Evolutionary conservation across 1,139 yeast genomes (phyloP).

Genomic region (Nakaseomyces nivariensis): DNA sequence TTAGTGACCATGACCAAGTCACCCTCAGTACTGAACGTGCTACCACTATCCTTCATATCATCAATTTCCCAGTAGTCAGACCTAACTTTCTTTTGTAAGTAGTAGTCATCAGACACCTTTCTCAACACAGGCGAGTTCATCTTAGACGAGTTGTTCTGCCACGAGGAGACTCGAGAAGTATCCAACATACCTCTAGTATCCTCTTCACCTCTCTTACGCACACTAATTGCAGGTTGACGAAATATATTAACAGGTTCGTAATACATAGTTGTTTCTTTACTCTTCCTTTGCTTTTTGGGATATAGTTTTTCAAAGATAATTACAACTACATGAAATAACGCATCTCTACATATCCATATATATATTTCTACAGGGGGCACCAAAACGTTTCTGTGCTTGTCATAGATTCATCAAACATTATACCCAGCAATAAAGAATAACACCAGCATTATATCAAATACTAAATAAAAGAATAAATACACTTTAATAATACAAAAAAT

Average conservation of each 20-base stretch:
- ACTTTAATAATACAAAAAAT: too few species aligned
- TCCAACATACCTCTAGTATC: slow-evolving; percentile 8
- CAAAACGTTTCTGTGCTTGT: too few species aligned
- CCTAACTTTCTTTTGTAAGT: slow-evolving; percentile 18
- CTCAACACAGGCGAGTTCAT: slow-evolving; percentile 17
- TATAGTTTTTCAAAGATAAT: too few species aligned
- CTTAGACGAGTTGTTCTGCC: slow-evolving; percentile 1
- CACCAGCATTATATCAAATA: too few species aligned
- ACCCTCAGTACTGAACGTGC: slow-evolving; percentile 1
- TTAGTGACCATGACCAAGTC: slow-evolving; percentile 16
- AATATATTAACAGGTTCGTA: slow-evolving; percentile 21
- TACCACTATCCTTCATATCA: slow-evolving; percentile 2
- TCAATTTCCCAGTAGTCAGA: slow-evolving; percentile 21
- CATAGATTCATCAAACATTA: too few species aligned
- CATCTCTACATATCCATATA: neutral
- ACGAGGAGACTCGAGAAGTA: slow-evolving; percentile 15
- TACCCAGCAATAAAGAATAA: too few species aligned
- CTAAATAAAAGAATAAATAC: too few species aligned
- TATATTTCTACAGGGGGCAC: too few species aligned
- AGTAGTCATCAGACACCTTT: slow-evolving; percentile 23
- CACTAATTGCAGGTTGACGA: slow-evolving; percentile 21
- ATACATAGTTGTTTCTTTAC: slow-evolving; percentile 4
- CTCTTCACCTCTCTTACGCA: slow-evolving; percentile 11
- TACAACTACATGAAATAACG: too few species aligned
- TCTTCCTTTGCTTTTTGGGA: neutral